Evolutionary conservation across 768 basidiomycete species (phyloP).

Genomic region (Terana coerulea): DNA sequence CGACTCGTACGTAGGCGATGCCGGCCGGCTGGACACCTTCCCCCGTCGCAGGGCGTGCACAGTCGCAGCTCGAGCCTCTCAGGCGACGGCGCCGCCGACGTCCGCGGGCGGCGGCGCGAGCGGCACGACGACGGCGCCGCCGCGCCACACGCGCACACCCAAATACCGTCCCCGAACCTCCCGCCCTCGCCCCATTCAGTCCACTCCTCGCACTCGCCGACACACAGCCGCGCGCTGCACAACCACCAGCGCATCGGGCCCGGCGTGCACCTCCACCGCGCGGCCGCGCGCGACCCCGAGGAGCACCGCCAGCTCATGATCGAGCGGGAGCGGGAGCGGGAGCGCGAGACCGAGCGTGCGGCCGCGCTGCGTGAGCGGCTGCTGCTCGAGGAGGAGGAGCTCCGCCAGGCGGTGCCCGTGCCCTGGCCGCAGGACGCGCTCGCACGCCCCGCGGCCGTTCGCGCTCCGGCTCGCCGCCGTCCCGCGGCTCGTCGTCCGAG

Average conservation of each 20-base stretch:
- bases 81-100: conserved; percentile 24
- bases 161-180: conserved; percentile 19
- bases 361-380: conserved; percentile 16
- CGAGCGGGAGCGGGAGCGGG: conserved; percentile 23
- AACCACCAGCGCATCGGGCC: conserved; percentile 67
- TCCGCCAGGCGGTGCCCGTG: conserved; percentile 13
- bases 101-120: conserved; percentile 48
- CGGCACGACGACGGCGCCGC: conserved; percentile 36
- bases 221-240: conserved; percentile 33
- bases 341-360: conserved; percentile 22
- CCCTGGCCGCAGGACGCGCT: no score
- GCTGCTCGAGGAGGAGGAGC: conserved; percentile 20
- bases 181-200: conserved; percentile 33
- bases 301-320: conserved; percentile 16
- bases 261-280: conserved; percentile 48
- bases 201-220: conserved; percentile 21
- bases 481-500: conserved; percentile 19
- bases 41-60: conserved; percentile 35
- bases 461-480: conserved; percentile 22
- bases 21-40: conserved; percentile 22
- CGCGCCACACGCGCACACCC: conserved; percentile 24
- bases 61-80: conserved; percentile 20
- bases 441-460: conserved; percentile 12
- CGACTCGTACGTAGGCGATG: conserved; percentile 17
- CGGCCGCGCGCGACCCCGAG: conserved; percentile 48